Evolutionary conservation across 2,329 filamentous ascomycete genomes (phyloP).

Genomic region (Zalaria sp.): DNA sequence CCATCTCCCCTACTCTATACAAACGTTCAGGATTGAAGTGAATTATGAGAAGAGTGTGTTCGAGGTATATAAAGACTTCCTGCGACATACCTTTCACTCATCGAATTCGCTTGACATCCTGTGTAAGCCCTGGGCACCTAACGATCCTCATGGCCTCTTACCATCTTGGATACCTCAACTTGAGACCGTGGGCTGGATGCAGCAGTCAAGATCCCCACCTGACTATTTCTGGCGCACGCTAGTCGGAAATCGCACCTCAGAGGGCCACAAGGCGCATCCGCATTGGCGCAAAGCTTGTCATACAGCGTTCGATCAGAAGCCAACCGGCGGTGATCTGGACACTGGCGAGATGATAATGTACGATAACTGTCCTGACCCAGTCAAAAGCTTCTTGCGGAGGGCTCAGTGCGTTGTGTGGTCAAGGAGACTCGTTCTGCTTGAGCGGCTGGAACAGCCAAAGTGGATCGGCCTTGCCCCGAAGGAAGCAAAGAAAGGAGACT

Average conservation of each 20-base stretch:
- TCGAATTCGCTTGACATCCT: conserved; percentile 3
- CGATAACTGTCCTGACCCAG: conserved; percentile 1
- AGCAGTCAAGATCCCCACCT: conserved; percentile 1
- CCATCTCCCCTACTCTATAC: too few species aligned
- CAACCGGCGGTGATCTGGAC: conserved; percentile 2
- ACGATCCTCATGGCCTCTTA: background rate
- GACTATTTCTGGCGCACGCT: conserved; percentile 4
- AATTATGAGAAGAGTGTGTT: conserved; percentile 4
- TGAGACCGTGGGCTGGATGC: background rate
- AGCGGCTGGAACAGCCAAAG: too few species aligned
- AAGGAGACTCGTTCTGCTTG: background rate
- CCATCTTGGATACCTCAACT: conserved; percentile 4
- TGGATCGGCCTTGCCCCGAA: background rate
- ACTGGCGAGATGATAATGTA: background rate
- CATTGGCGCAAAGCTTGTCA: conserved; percentile 2
- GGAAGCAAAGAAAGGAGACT: background rate
- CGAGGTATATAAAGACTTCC: conserved; percentile 4
- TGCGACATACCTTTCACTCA: background rate
- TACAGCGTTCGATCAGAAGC: conserved; percentile 2
- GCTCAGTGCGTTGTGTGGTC: conserved; percentile 3
- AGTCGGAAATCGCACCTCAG: conserved; percentile 2
- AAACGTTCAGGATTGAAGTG: conserved; percentile 1
- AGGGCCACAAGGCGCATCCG: background rate
- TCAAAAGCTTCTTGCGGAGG: conserved; percentile 1
- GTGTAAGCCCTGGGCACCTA: conserved; percentile 4